Evolutionary conservation across 257 asterid genomes (phyloP).

Genomic region (Solanum bulbocastanum): DNA sequence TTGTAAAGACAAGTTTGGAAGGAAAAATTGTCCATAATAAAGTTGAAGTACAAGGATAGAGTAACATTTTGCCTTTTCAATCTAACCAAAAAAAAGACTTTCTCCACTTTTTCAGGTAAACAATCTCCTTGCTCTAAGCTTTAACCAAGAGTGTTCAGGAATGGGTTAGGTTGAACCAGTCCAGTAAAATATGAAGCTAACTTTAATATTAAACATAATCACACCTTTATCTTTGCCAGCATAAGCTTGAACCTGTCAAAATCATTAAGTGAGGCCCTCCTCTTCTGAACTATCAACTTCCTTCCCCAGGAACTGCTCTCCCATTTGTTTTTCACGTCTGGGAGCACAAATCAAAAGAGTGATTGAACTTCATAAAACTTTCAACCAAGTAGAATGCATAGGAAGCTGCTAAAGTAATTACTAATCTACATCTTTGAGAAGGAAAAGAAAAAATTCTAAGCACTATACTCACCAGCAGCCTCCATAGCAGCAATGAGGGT

Average conservation of each 20-base stretch:
- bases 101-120: not conserved
- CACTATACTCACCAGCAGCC: slow-evolving; percentile 16
- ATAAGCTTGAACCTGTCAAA: slow-evolving; percentile 21
- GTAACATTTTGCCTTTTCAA: not conserved
- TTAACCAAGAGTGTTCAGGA: not conserved
- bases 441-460: not conserved
- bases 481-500: slow-evolving; percentile 19
- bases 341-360: not conserved
- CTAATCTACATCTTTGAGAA: not conserved
- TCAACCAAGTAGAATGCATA: not conserved
- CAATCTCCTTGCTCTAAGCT: not conserved
- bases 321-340: slow-evolving; percentile 21
- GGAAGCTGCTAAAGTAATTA: not conserved
- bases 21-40: not conserved
- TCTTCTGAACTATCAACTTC: slow-evolving; percentile 17
- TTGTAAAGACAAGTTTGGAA: not conserved
- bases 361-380: not conserved
- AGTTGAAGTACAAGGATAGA: not conserved
- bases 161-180: not conserved
- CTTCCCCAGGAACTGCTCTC: slow-evolving; percentile 23
- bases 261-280: slow-evolving; percentile 17
- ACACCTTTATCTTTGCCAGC: slow-evolving; percentile 22
- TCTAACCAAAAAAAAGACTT: too few species aligned
- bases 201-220: not conserved
- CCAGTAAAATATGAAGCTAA: not conserved